A percentile compares a stretch with the other conserved stretches of the same genome.
These are phyloP conservation scores for Fusarium anthophilum DNA, from an alignment of 2,329 filamentous ascomycete genomes.

Conservation along the genomic window DNA sequence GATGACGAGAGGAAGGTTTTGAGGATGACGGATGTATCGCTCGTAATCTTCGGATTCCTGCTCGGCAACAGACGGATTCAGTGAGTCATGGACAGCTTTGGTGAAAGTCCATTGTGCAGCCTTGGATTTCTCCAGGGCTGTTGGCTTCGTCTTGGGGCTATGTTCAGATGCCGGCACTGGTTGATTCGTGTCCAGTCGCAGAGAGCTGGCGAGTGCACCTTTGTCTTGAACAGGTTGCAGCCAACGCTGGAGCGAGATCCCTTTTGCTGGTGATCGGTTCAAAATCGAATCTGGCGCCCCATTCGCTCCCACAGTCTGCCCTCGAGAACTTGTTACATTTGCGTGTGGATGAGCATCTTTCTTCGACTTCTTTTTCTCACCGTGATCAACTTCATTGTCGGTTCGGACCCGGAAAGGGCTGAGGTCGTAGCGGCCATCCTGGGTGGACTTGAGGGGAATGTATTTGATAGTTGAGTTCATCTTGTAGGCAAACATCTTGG, in stretches of 20 bases:
- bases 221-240: conserved; percentile 60
- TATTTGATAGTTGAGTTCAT: conserved; percentile 91
- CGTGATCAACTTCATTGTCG: conserved; percentile 65
- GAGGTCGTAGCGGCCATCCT: conserved; percentile 80
- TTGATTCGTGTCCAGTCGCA: conserved; percentile 27
- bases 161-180: conserved; percentile 31
- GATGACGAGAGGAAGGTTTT: conserved; percentile 85
- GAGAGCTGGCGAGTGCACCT: conserved; percentile 31
- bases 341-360: conserved; percentile 75
- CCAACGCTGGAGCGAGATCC: conserved; percentile 70
- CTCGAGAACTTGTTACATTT: conserved; percentile 60
- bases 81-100: conserved; percentile 83
- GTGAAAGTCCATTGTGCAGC: conserved; percentile 89
- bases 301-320: conserved; percentile 45
- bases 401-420: conserved; percentile 88
- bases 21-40: conserved; percentile 87
- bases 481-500: conserved; percentile 91
- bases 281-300: conserved; percentile 52
- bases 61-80: conserved; percentile 82
- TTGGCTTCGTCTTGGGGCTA: conserved; percentile 60
- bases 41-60: conserved; percentile 87
- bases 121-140: conserved; percentile 77
- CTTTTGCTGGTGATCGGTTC: conserved; percentile 51
- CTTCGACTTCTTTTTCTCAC: conserved; percentile 68
- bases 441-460: conserved; percentile 77